Conservation (phyloP, 2,329 filamentous ascomycete species). For the Ophiostoma perfectum region DNA sequence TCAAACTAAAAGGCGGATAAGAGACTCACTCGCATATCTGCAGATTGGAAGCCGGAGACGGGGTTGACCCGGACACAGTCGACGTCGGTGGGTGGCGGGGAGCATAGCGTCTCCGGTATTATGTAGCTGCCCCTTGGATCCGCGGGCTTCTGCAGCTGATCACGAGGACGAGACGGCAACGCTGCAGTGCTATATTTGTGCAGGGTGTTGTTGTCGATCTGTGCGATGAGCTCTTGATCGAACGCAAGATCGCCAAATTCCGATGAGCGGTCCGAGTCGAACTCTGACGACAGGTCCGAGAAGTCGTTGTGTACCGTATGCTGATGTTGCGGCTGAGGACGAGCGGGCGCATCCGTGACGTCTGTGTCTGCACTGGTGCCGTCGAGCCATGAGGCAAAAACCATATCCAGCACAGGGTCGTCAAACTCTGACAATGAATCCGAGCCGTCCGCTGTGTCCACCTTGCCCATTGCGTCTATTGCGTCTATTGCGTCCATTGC, state of each 20-base stretch:
- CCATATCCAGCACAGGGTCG: neutral
- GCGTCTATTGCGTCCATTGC: no score
- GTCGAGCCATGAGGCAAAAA: neutral
- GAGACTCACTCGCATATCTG: slow-evolving; percentile 29
- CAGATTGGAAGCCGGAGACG: slow-evolving; percentile 30
- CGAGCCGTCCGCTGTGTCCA: no score
- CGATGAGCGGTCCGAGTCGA: neutral
- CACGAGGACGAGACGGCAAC: no score
- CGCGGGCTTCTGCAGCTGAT: neutral
- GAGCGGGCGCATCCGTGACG: neutral
- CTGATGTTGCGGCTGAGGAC: neutral
- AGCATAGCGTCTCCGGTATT: neutral
- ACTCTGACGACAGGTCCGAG: neutral
- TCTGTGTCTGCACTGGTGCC: neutral
- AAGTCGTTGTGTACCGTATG: neutral
- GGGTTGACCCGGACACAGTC: slow-evolving; percentile 29
- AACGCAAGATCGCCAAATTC: neutral
- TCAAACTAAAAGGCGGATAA: neutral
- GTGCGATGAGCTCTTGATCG: neutral
- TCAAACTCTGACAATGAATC: neutral
- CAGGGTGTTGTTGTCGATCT: neutral
- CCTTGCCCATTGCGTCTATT: no score
- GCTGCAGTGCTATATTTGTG: neutral
- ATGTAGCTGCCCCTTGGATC: neutral
- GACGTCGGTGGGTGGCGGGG: slow-evolving; percentile 19